Evolutionary conservation across 164 flowering plant genomes (phyloP).

Genomic region (Santalum album): DNA sequence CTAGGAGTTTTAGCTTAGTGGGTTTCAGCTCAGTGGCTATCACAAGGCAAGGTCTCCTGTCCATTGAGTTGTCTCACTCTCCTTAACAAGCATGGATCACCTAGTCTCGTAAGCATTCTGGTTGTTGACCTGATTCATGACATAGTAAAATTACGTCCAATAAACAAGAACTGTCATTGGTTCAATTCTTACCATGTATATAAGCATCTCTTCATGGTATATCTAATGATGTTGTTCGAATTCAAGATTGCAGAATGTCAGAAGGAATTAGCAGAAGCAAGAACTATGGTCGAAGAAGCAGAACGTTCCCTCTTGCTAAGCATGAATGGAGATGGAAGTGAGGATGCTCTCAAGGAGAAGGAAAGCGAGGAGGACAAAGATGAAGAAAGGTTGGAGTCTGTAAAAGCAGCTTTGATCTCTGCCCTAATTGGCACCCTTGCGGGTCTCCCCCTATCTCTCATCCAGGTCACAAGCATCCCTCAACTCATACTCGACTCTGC

Average conservation of each 20-base stretch:
- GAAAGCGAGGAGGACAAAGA: slow-evolving; percentile 30
- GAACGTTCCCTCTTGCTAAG: slow-evolving; percentile 39
- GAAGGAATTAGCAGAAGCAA: slow-evolving; percentile 63
- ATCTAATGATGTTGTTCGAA: not conserved
- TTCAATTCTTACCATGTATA: too few species aligned
- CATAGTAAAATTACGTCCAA: too few species aligned
- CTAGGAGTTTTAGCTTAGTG: too few species aligned
- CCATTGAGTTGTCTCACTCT: too few species aligned
- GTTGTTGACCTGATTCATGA: too few species aligned
- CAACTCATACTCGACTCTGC: slow-evolving; percentile 59
- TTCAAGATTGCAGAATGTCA: slow-evolving; percentile 87
- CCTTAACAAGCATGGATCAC: too few species aligned
- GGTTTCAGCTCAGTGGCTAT: too few species aligned
- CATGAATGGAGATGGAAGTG: slow-evolving; percentile 10
- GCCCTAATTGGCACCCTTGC: slow-evolving; percentile 76
- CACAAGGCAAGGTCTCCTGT: too few species aligned
- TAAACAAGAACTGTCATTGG: too few species aligned
- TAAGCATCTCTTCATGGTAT: not conserved
- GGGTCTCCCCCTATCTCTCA: slow-evolving; percentile 57
- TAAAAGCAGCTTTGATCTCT: slow-evolving; percentile 66
- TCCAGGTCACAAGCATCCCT: slow-evolving; percentile 33
- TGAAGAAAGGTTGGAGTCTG: slow-evolving; percentile 68
- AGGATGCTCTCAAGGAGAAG: slow-evolving; percentile 6
- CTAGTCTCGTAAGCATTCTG: too few species aligned
- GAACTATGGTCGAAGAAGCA: slow-evolving; percentile 72